Conservation (phyloP, 2,329 filamentous ascomycete genomes). For the Emmonsiellopsis sp. region DNA sequence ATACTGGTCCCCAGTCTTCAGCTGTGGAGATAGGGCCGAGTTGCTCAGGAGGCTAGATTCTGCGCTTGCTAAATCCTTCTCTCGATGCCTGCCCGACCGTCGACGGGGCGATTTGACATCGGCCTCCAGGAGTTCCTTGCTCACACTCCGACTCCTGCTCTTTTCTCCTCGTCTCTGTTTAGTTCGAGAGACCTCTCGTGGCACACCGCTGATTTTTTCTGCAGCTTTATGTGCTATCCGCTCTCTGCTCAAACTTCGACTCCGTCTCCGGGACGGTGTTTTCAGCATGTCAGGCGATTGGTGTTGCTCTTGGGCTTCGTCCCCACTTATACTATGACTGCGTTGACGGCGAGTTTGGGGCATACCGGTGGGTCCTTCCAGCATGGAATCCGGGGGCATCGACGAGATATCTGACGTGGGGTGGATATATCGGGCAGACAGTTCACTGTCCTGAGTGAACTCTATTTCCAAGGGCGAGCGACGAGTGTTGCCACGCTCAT, state of each 20-base stretch:
- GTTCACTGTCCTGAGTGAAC: slow-evolving; percentile 63
- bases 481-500: slow-evolving; percentile 64
- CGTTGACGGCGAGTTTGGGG: slow-evolving; percentile 37
- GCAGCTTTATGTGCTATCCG: slow-evolving; percentile 59
- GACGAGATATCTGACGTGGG: slow-evolving; percentile 79
- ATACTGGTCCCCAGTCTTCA: slow-evolving; percentile 46
- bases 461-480: slow-evolving; percentile 77
- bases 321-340: slow-evolving; percentile 55
- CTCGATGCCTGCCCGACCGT: slow-evolving; percentile 18
- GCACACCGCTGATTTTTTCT: slow-evolving; percentile 52
- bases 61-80: slow-evolving; percentile 45
- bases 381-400: slow-evolving; percentile 63
- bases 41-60: slow-evolving; percentile 54
- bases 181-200: slow-evolving; percentile 35
- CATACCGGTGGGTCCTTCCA: slow-evolving; percentile 45
- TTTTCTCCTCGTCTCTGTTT: slow-evolving; percentile 34
- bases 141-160: slow-evolving; percentile 37
- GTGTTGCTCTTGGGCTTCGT: slow-evolving; percentile 22
- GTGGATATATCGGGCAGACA: slow-evolving; percentile 56
- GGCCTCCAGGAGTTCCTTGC: slow-evolving; percentile 36
- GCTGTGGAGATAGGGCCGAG: slow-evolving; percentile 45
- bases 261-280: slow-evolving; percentile 45
- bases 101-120: slow-evolving; percentile 17
- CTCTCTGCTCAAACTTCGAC: slow-evolving; percentile 51
- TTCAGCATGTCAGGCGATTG: slow-evolving; percentile 36